Percentiles rank a stretch among this genome's conserved stretches.
These are phyloP conservation scores for Nothophoma quercina DNA, from an alignment of 2,329 filamentous ascomycete genomes.

Conservation along the genomic window DNA sequence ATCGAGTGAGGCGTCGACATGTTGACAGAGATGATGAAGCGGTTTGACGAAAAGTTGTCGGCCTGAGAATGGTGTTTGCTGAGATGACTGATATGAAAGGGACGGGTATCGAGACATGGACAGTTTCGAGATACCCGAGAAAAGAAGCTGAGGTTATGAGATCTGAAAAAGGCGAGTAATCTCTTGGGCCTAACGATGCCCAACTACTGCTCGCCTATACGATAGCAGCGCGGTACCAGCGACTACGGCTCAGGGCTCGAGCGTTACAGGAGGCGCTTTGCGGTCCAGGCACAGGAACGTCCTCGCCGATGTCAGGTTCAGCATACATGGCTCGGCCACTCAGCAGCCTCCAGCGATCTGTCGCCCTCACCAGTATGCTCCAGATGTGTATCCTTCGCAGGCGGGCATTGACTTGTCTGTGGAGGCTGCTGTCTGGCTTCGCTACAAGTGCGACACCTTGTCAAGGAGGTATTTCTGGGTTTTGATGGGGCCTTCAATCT, in stretches of 20 bases:
- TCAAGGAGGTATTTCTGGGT: background rate
- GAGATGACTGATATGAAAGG: slow-evolving; percentile 1
- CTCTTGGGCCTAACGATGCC: no score
- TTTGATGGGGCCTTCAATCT: no score
- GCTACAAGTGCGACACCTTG: background rate
- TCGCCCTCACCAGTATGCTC: background rate
- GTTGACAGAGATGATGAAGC: background rate
- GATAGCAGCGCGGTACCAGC: no score
- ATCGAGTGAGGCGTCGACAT: background rate
- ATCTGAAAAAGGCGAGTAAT: background rate
- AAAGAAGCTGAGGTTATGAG: background rate
- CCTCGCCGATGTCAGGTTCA: no score
- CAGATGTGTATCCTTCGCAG: background rate
- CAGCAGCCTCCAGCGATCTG: background rate
- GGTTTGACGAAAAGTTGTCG: no score
- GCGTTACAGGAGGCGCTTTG: no score
- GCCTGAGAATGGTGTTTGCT: background rate
- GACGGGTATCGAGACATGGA: background rate
- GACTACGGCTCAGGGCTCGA: no score
- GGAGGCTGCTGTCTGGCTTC: background rate
- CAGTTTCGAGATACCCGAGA: no score
- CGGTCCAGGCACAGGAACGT: no score
- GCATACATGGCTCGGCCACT: background rate
- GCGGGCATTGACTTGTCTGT: background rate
- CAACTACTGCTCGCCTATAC: no score